Base-by-base conservation (phyloP, 2,329 filamentous ascomycete genomes). In the Pseudogymnoascus sp. region DNA sequence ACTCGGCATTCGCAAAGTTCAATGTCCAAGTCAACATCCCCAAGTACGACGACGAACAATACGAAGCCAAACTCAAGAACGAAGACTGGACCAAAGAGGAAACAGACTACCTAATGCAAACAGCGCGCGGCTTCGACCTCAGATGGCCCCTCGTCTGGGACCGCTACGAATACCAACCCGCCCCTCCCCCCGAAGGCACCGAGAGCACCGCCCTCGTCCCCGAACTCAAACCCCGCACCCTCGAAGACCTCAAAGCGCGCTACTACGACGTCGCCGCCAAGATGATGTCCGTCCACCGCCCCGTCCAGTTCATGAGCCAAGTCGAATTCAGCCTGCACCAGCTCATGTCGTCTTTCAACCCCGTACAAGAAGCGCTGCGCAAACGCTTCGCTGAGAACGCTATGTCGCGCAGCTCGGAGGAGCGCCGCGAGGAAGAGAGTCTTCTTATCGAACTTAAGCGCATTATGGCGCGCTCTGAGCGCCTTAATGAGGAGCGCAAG, bases 101-200 rank as follows among this genome's bases (percentile, higher is more conserved):
- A 77, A 99, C 95, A 7, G 92, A 97, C 73, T 97, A 97, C 73
- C 77, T 99, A 67, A 83, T 98, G 73, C 79, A 85, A 2, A 75
- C 93, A 37, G 90, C 86, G 13, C 83, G 83, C 64, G 89, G 93
- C 57, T 96, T 87, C 73, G 92, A 96, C 72, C 82, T 96, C 66
- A 88, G 95, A 69, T 99, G 95, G 92, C 84, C 93, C 3, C 76
- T 98, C 14, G 90, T 99, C 66, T 91, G 89, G 81, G 95, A 99
- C 75, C 90, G 93, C 65, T 99, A 97, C 77, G 90, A 96, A 63
- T 96, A 85, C 74, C 77, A 74, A 3, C 80, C 83, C 2, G 77
- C 78, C 31, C 73, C 77, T 1, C 75, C 77, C 16, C 68, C 80
- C 60, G 78, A 78, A 1, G 71, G 71, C 25, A 77, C 80, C 41